Evolutionary conservation across 1,284 basidiomycete species (phyloP), one percentile per base, ranked within the genome.

Genomic region (Cryptococcus jaspeensis): DNA sequence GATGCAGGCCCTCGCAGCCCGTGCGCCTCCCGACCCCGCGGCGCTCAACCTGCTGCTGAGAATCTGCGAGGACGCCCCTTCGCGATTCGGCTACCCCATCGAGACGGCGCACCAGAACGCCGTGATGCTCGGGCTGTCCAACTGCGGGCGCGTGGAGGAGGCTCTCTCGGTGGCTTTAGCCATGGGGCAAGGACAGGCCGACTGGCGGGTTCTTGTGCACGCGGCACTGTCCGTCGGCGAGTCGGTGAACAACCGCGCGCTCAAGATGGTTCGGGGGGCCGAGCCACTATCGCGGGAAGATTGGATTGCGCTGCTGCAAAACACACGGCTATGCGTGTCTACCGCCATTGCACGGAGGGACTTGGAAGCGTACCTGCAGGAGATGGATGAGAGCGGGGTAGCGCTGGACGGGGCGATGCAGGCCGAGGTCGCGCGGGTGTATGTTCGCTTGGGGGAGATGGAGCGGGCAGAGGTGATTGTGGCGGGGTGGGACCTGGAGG

Each of bases 381-480:
- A 57, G 1, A 35, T 63, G 2, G 32, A 28, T 6, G 39, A 52
- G 7, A 36, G 41, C 12, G 52, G 55, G 2, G 51, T 64, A 3
- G 8, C 38, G 8, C 55, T 59, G 3, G 61, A 63, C 2, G 45
- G 40, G 20, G 55, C 55, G 28, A 36, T 52, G 9, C 45, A 59
- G 53, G 58, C 59, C 1, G 60, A 57, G 43, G 46, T 67, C 13
- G 59, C 60, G 40, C 51, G 56, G 28, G 28, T 59, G 37, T 58
- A 65, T 46, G 38, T 62, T 25, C 32, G 41, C 15, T 36, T 53
- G 1, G 61, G 61, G 1, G 58, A 65, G 1, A 37, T 61, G 5
- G 61, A 53, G 2, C 25, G 51, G 18, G 64, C 61, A 2, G 43
- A 52, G 42, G 18, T 50, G 36, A 59, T 62, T 18, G 38, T 58